Evolutionary conservation across 2,329 filamentous ascomycete genomes (phyloP), one percentile per base, ranked within the genome.

Genomic region (Fusarium musae): DNA sequence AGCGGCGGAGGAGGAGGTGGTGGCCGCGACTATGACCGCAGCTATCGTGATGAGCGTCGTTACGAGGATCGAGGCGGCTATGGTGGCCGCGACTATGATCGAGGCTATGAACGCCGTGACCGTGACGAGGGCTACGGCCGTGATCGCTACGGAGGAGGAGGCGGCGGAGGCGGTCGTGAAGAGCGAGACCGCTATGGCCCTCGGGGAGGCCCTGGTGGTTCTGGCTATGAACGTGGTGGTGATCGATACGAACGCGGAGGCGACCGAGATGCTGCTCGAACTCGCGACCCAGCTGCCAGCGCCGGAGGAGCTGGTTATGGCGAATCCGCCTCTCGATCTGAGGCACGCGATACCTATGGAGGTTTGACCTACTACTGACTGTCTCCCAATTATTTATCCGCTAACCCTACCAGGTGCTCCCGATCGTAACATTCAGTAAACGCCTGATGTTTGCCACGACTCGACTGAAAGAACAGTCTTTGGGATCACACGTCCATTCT

Each of bases 1-100:
- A 79, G 83, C 53, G 75, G 81, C 39, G 79, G 59, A 37, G 83
- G 42, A 1, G 26, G 59, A 2, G 30, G 30, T 11, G 63, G 63
- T 47, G 79, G 89, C 64, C 81, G 83, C 58, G 80, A 84, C 62
- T 85, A 86, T 61, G 85, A 90, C 47, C 88, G 89, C 72, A 84
- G 88, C 67, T 85, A 87, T 70, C 83, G 83, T 54, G 82, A 85
- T 52, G 84, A 86, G 42, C 84, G 85, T 69, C 82, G 84, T 63
- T 83, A 87, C 54, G 85, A 86, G 16, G 84, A 85, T 59, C 85
- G 85, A 65, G 61, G 59, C 30, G 64, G 81, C 54, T 84, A 86
- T 53, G 82, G 89, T 71, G 83, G 89, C 70, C 88, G 89, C 74
- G 86, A 84, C 80, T 88, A 83, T 82, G 88, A 91, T 65, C 90